A percentile compares a stretch with the other conserved stretches of the same genome.
Evolutionary conservation across 345 rosid genomes (phyloP).

Genomic region (Aurinia saxatilis): DNA sequence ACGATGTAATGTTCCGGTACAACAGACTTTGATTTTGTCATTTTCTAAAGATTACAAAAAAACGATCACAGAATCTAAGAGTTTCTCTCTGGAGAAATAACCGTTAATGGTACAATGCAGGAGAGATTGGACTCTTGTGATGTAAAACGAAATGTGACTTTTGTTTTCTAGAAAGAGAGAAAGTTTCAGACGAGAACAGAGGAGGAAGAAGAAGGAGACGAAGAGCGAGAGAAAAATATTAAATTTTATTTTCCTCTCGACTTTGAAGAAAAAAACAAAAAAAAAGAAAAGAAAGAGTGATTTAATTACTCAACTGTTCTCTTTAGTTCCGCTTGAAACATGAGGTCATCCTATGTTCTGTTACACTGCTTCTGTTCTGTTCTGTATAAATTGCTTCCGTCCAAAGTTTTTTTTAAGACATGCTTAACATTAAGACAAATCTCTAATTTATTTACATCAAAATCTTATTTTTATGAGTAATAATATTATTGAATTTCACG

Average conservation of each 20-base stretch:
- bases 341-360: background rate
- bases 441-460: too few species aligned
- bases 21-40: background rate
- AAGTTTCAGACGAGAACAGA: slow-evolving; percentile 25
- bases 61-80: too few species aligned
- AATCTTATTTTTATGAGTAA: too few species aligned
- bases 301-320: background rate
- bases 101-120: slow-evolving; percentile 16
- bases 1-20: slow-evolving; percentile 3
- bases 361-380: background rate
- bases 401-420: too few species aligned
- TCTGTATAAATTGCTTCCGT: background rate
- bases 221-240: background rate
- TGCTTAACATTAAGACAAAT: too few species aligned
- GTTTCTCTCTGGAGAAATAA: too few species aligned
- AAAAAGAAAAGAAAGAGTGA: background rate
- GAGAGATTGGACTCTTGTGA: slow-evolving; percentile 51
- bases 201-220: slow-evolving; percentile 26
- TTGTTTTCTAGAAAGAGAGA: slow-evolving; percentile 5
- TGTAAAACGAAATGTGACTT: slow-evolving; percentile 37
- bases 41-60: background rate
- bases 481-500: background rate
- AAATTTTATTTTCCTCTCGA: background rate
- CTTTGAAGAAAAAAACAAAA: background rate
- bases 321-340: background rate